Evolutionary conservation across 768 basidiomycete species (phyloP), one percentile per base, ranked within the genome.

Genomic region (Auricularia sp.): DNA sequence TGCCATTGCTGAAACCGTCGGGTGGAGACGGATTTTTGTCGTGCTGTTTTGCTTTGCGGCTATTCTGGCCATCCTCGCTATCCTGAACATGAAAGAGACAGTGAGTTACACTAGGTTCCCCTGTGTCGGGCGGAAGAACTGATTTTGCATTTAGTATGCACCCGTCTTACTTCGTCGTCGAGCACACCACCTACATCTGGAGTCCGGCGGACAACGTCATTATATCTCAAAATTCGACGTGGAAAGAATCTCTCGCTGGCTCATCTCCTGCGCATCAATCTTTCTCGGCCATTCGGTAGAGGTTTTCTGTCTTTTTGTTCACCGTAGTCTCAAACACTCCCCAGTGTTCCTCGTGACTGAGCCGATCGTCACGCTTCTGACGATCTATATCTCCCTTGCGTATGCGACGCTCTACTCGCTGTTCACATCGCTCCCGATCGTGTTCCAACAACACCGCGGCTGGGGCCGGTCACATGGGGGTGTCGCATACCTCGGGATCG

Each of bases 21-120:
- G 81, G 21, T 88, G 85, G 84, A 78, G 80, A 44, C 84, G 84
- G 69, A 82, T 83, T 62, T 87, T 87, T 71, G 86, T 85, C 84
- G 75, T 87, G 64, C 83, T 83, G 76, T 78, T 85, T 67, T 80
- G 83, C 23, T 78, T 84, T 64, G 77, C 84, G 14, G 75, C 67
- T 3, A 62, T 81, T 61, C 80, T 79, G 21, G 74, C 82, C 21
- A 64, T 81, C 33, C 68, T 78, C 3, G 80, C 81, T 3, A 77
- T 82, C 62, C 72, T 85, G 62, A 64, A 75, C 59, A 79, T 81
- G 14, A 81, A 84, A 7, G 86, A 88, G 74, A 87, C 86, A 64
- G 84, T 82, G 70, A 42, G 77, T 68, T 5, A 33, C 7, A 62
- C 36, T 14, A n/a, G 33, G 21, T 29, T 29, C 60, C 65, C 44